A percentile compares a stretch with the other conserved stretches of the same genome.
Conservation (phyloP, 306 rosid species). For the Cicer arietinum region DNA sequence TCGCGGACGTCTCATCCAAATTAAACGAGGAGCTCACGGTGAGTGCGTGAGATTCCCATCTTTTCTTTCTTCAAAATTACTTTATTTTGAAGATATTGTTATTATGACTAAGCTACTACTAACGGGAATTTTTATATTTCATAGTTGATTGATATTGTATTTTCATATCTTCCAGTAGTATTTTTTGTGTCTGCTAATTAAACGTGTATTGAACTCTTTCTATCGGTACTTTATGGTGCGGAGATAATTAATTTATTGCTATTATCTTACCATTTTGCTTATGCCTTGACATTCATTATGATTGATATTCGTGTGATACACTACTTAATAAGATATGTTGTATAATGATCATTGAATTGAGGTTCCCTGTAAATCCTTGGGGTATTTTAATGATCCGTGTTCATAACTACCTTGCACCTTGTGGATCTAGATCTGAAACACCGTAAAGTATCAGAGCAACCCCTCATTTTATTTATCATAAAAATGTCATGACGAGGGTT, state of each 20-base stretch:
- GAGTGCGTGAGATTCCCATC: constrained; percentile 45
- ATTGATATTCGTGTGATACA: constrained; percentile 30
- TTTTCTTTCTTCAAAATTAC: constrained; percentile 13
- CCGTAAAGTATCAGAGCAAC: constrained; percentile 2
- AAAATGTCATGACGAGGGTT: constrained; percentile 1
- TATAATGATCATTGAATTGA: background rate
- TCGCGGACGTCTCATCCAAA: constrained; percentile 42
- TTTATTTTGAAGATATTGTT: constrained; percentile 24
- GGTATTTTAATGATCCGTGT: background rate
- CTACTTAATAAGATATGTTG: constrained; percentile 15
- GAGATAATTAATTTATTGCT: background rate
- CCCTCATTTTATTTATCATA: background rate
- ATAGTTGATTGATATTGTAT: background rate
- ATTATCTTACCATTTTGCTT: background rate
- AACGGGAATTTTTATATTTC: background rate
- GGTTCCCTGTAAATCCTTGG: constrained; percentile 1
- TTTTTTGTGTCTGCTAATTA: constrained; percentile 32
- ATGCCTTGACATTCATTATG: background rate
- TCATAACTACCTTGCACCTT: background rate
- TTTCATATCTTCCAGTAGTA: background rate
- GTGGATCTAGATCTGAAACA: constrained; percentile 39
- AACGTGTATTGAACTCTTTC: too few species aligned
- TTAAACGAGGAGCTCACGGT: constrained; percentile 44
- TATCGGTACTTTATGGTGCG: too few species aligned
- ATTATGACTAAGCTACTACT: constrained; percentile 23